Base-by-base conservation (phyloP, 2,329 filamentous ascomycete species). In the Penicillium sp. region DNA sequence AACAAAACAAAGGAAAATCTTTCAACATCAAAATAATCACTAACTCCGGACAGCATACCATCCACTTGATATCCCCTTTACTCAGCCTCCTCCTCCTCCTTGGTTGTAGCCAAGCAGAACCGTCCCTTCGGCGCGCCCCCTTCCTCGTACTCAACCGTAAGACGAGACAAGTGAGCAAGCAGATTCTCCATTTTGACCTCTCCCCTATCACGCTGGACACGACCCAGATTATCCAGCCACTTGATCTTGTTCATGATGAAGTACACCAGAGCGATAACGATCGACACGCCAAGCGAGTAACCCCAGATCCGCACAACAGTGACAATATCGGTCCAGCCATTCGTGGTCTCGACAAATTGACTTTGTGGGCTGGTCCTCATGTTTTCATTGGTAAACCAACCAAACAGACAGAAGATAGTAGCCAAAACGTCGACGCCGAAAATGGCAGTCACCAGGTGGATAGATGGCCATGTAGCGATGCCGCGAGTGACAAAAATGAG, bases 401-500 rank as follows among this genome's bases (percentile, higher is more conserved):
- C 85, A 69, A 88, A 88, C 59, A 87, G 66, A 68, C 79, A 82
- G 76, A 88, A 89, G 64, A 88, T 75, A 21, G 85, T 88, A 13
- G 85, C 82, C 17, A 88, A 69, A 45, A 79, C 73, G 62, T 88
- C 85, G 58, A 89, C 85, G 61, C 79, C 80, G 48, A 85, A 71
- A 64, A 88, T 88, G 50, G 85, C 85, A 34, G 71, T 73, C 48
- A 88, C 76, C 24, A 89, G 75, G 64, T 87, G 84, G 76, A 83
- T 83, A 0, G 84, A 87, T 43, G 85, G 85, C 75, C 80, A 84
- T 6, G 84, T 88, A 64, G 82, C 77, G 54, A 79, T 81, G 54
- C 85, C 88, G 77, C 88, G 87, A 57, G 88, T 95, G 72, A 95
- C 91, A 77, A 95, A 95, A 71, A 95, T 95, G 45, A 95, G 82